Conservation (phyloP, 371 early-diverging fungal species). For the Mucor piriformis region DNA sequence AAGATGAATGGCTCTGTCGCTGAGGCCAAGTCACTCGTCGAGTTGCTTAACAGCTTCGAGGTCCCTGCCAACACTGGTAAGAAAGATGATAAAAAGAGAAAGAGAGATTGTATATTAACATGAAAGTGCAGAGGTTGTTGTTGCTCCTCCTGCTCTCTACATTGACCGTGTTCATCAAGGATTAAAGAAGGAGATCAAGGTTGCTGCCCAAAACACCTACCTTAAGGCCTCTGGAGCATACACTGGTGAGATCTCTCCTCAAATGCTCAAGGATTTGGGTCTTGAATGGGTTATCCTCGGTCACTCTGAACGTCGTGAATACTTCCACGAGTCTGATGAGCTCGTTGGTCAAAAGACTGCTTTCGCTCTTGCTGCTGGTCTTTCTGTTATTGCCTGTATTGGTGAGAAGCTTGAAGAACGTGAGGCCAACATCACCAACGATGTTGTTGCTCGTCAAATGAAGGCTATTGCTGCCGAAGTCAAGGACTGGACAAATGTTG, state of each 20-base stretch:
- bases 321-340: conserved; percentile 91
- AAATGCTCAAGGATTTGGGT: conserved; percentile 94
- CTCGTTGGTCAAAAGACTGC: conserved; percentile 88
- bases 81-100: not conserved
- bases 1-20: conserved; percentile 94
- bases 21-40: conserved; percentile 74
- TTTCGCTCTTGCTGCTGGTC: conserved; percentile 84
- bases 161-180: conserved; percentile 79
- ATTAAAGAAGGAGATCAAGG: conserved; percentile 82
- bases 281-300: conserved; percentile 98
- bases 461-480: conserved; percentile 74
- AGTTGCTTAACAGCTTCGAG: conserved; percentile 71
- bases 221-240: conserved; percentile 89
- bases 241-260: conserved; percentile 98
- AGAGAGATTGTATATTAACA: not conserved
- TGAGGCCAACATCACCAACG: conserved; percentile 83
- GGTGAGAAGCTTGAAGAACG: conserved; percentile 98
- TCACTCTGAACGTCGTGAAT: conserved; percentile 98
- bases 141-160: conserved; percentile 96
- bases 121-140: conserved; percentile 83
- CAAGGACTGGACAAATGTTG: conserved; percentile 89
- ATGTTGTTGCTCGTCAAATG: conserved; percentile 91
- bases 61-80: conserved; percentile 52
- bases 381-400: conserved; percentile 96
- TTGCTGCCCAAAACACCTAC: conserved; percentile 97